Base-by-base conservation (phyloP, 768 basidiomycete species). In the Cytidiella melzeri region DNA sequence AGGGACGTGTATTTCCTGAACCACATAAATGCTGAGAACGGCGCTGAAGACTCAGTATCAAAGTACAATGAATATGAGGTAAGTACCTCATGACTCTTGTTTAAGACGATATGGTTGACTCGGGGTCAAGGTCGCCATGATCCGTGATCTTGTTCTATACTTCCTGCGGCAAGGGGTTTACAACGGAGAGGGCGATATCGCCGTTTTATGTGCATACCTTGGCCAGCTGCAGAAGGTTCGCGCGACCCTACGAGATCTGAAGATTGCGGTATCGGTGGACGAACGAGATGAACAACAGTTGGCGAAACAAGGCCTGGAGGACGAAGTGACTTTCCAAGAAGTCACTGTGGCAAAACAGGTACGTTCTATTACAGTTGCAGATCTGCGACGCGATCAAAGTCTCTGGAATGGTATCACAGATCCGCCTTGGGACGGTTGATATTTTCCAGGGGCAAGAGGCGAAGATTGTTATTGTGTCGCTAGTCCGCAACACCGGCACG, bases 401-500 rank as follows among this genome's bases (percentile, higher is more conserved):
- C n/a, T n/a, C n/a, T n/a, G n/a, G n/a, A n/a, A n/a, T n/a, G n/a
- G n/a, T n/a, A n/a, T n/a, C 4, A 15, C 45, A 87, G 84, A 76
- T 87, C 37, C 73, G 77, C 6, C 67, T 90, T 4, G 76, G 87
- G 4, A 89, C 87, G 0, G 76, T 90, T 1, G 87, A 91, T 53
- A 87, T 83, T 43, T 90, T 79, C 59, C 88, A 90, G 63, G 87
- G 86, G 1, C 79, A 84, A 51, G 85, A 87, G 67, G 83, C 78
- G 1, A 79, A 73, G 59, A 79, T 77, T 55, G 76, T 89, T 26
- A 85, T 90, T 23, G 69, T 90, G 7, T 87, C 84, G 0, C 71
- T 87, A 11, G 87, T 90, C 10, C 70, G 87, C 38, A 89, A 89
- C 57, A 72, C 78, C 0, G 85, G 86, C 6, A 70, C 71, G 1